phyloP scores from a whole-genome alignment of 768 basidiomycete genomes.

The Lactarius vividus region DNA sequence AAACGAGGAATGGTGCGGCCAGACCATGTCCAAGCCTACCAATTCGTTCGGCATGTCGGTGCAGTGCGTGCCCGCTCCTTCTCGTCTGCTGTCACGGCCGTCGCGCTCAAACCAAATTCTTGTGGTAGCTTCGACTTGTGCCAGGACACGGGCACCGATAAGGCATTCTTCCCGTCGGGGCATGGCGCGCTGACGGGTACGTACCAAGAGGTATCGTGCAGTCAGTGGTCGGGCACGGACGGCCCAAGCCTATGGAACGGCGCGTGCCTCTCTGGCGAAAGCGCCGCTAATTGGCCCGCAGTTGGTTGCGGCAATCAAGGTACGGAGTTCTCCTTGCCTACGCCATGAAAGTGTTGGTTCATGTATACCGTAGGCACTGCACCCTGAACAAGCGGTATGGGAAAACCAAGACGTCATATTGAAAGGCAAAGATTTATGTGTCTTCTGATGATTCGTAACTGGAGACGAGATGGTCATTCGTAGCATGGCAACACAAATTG shows the following conservation, averaged over 20 bases:
- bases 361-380: constrained; percentile 8
- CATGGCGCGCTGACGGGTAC: constrained; percentile 55
- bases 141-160: constrained; percentile 51
- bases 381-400: constrained; percentile 2
- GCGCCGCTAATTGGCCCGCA: constrained; percentile 50
- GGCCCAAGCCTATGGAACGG: constrained; percentile 46
- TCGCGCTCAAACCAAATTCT: background rate
- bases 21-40: constrained; percentile 40
- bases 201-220: constrained; percentile 55
- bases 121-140: constrained; percentile 56
- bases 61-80: constrained; percentile 41
- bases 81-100: background rate
- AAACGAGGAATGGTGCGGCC: constrained; percentile 56
- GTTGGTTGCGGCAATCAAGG: constrained; percentile 55
- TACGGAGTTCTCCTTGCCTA: constrained; percentile 23
- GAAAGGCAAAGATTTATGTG: background rate
- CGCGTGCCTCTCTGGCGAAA: constrained; percentile 51
- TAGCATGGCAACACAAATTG: background rate
- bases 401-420: background rate
- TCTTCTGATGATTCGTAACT: background rate
- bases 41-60: constrained; percentile 47
- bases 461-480: background rate
- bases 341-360: background rate
- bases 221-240: constrained; percentile 54
- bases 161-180: constrained; percentile 53